These are phyloP conservation scores for Clathrus columnatus DNA, from an alignment of 768 basidiomycete genomes.

Conservation along the genomic window DNA sequence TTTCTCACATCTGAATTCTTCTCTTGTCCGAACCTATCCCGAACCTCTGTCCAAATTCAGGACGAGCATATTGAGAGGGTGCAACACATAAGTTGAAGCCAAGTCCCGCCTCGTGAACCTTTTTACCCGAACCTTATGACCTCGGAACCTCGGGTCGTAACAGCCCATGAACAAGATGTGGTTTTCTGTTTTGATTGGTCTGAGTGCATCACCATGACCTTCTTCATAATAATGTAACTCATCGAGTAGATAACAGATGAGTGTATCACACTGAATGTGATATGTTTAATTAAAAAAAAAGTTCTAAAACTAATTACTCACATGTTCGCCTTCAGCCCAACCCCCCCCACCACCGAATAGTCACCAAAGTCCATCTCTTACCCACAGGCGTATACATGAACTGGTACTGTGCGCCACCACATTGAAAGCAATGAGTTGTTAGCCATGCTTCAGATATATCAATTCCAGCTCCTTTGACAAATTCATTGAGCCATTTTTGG, in stretches of 20 bases:
- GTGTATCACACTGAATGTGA: constrained; percentile 17
- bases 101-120: too few species aligned
- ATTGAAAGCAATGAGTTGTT: constrained; percentile 23
- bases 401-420: constrained; percentile 1
- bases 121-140: too few species aligned
- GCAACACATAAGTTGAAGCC: too few species aligned
- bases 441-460: constrained; percentile 25
- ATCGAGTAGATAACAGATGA: constrained; percentile 25
- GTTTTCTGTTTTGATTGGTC: background rate
- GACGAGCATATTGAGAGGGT: too few species aligned
- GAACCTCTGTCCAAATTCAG: too few species aligned
- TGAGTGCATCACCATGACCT: constrained; percentile 16
- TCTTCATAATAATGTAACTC: constrained; percentile 20
- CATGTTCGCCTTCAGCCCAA: constrained; percentile 31
- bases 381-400: constrained; percentile 24
- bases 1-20: too few species aligned
- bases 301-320: constrained; percentile 15
- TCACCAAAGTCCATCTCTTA: constrained; percentile 27
- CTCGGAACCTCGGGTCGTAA: too few species aligned
- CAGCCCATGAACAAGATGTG: background rate
- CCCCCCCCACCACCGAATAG: constrained; percentile 34
- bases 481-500: constrained; percentile 23
- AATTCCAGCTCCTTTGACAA: constrained; percentile 18
- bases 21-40: too few species aligned
- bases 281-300: constrained; percentile 14